Conservation (phyloP, 768 basidiomycete species). For the Daedaleopsis sinensis region DNA sequence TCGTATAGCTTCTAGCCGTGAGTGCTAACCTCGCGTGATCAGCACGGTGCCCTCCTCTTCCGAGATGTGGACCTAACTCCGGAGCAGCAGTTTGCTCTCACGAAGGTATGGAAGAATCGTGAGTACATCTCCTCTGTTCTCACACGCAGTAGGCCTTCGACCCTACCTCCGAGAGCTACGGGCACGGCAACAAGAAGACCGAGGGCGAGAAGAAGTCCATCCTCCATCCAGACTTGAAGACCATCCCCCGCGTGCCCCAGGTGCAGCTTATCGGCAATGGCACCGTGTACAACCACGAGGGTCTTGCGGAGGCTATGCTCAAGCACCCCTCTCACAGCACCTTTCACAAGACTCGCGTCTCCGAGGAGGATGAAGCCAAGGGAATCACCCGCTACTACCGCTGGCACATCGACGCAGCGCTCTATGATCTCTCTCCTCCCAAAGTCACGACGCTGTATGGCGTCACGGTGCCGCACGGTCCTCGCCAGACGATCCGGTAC, state of each 20-base stretch:
- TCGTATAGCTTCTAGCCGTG: not conserved
- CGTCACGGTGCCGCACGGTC: constrained; percentile 69
- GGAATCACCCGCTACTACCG: constrained; percentile 90
- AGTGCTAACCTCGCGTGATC: constrained; percentile 2
- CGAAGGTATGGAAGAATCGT: constrained; percentile 58
- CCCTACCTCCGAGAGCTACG: constrained; percentile 63
- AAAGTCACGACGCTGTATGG: constrained; percentile 87
- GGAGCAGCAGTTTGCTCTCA: constrained; percentile 83
- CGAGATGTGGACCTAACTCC: constrained; percentile 68
- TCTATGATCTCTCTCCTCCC: constrained; percentile 78
- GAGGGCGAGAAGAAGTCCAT: constrained; percentile 74
- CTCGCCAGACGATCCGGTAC: constrained; percentile 66
- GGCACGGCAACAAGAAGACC: constrained; percentile 90
- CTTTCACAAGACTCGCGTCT: constrained; percentile 83
- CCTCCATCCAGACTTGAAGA: constrained; percentile 88
- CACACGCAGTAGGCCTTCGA: constrained; percentile 70
- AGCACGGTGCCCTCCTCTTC: constrained; percentile 81
- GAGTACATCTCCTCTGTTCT: not conserved
- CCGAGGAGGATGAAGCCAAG: constrained; percentile 70
- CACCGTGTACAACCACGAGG: constrained; percentile 77
- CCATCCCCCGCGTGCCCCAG: constrained; percentile 84
- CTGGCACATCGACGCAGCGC: constrained; percentile 91
- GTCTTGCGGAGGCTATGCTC: constrained; percentile 73
- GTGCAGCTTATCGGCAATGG: constrained; percentile 95
- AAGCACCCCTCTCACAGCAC: constrained; percentile 86